Evolutionary conservation across 306 rosid genomes (phyloP).

Genomic region (Fragaria iinumae): DNA sequence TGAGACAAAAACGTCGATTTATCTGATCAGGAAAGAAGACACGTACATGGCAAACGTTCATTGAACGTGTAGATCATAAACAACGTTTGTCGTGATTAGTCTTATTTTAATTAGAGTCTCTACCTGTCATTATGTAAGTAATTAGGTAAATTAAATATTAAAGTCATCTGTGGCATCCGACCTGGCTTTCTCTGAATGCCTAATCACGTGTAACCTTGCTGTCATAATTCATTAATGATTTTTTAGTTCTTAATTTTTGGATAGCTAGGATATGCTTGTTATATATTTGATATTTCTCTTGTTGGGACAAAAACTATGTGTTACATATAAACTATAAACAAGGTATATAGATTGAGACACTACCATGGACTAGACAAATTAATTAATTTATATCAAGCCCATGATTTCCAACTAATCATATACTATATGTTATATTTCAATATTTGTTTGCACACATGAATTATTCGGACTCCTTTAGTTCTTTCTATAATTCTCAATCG

Average conservation of each 20-base stretch:
- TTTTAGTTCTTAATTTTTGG: not conserved
- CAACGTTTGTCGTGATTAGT: not conserved
- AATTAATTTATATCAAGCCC: not conserved
- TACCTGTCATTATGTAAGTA: not conserved
- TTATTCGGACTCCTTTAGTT: not conserved
- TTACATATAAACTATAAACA: not conserved
- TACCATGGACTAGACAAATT: not conserved
- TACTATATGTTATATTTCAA: not conserved
- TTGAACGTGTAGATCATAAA: not conserved
- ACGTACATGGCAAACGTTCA: not conserved
- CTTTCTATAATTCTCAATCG: too few relatives aligned
- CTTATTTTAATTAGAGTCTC: too few relatives aligned
- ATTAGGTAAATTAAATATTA: not conserved
- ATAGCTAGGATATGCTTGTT: not conserved
- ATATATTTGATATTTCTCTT: too few relatives aligned
- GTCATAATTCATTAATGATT: not conserved
- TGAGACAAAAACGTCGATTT: not conserved
- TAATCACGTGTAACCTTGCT: conserved; percentile 1
- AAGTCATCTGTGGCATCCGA: not conserved
- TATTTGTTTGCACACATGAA: not conserved
- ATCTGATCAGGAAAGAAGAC: not conserved
- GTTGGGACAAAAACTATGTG: not conserved
- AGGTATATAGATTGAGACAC: not conserved
- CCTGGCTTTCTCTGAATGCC: not conserved
- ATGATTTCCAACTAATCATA: not conserved